These are phyloP conservation scores for Phyllachora maydis DNA, from an alignment of 2,329 filamentous ascomycete species.

Conservation along the genomic window DNA sequence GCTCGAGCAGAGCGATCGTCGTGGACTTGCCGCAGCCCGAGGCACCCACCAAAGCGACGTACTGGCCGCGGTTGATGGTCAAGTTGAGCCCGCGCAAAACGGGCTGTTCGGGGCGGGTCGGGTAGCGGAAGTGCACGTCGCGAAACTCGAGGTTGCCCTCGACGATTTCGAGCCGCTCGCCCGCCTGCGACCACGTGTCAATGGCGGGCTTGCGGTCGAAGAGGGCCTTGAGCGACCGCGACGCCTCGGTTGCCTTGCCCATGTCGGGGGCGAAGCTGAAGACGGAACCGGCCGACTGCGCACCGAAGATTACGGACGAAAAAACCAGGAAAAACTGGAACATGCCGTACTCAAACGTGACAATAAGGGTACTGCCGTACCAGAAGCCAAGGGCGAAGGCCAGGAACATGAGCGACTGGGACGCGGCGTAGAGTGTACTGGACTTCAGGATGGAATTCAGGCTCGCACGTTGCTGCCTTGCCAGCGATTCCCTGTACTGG, in stretches of 20 bases:
- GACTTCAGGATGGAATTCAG: slow-evolving; percentile 57
- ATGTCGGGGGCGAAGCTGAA: slow-evolving; percentile 86
- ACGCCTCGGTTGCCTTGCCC: slow-evolving; percentile 78
- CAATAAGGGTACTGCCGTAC: slow-evolving; percentile 69
- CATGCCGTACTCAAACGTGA: slow-evolving; percentile 45
- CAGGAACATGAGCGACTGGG: slow-evolving; percentile 68
- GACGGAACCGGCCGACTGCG: slow-evolving; percentile 75
- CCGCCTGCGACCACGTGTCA: slow-evolving; percentile 59
- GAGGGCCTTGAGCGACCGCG: slow-evolving; percentile 57
- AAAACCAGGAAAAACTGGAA: slow-evolving; percentile 92
- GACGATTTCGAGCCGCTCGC: slow-evolving; percentile 37
- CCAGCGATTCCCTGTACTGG: slow-evolving; percentile 49
- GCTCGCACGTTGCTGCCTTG: slow-evolving; percentile 42
- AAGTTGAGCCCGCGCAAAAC: slow-evolving; percentile 73
- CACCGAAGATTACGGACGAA: slow-evolving; percentile 70
- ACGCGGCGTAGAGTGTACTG: slow-evolving; percentile 60
- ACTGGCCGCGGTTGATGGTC: slow-evolving; percentile 54
- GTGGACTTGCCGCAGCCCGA: slow-evolving; percentile 91
- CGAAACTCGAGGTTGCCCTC: slow-evolving; percentile 75
- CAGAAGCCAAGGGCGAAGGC: slow-evolving; percentile 80
- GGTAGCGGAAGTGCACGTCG: slow-evolving; percentile 86
- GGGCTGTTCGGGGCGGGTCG: slow-evolving; percentile 77
- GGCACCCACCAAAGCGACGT: slow-evolving; percentile 79
- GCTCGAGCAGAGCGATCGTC: slow-evolving; percentile 75
- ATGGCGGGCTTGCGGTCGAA: slow-evolving; percentile 70